A percentile compares a stretch with the other conserved stretches of the same genome.
phyloP scores from a whole-genome alignment of 495 filamentous ascomycete genomes.

The Stereocaulon alpinum region DNA sequence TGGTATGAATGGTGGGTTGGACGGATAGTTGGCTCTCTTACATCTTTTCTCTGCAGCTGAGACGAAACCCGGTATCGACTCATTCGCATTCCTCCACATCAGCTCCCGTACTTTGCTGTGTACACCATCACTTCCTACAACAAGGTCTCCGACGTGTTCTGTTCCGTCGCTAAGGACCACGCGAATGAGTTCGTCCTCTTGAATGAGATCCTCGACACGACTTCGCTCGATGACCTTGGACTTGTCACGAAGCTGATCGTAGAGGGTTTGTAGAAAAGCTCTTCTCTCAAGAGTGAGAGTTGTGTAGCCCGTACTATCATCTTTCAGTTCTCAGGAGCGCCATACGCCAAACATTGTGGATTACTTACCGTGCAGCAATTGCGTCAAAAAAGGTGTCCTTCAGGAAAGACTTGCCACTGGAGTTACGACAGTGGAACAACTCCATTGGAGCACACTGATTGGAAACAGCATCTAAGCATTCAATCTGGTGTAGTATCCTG shows the following conservation, averaged over 20 bases:
- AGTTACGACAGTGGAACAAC: conserved; percentile 16
- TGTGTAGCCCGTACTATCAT: conserved; percentile 22
- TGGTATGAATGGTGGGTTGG: conserved; percentile 3
- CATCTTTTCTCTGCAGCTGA: conserved; percentile 20
- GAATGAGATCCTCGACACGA: conserved; percentile 28
- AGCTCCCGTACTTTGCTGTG: conserved; percentile 37
- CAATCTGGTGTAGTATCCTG: conserved; percentile 42
- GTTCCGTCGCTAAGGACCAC: conserved; percentile 25
- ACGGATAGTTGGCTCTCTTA: conserved; percentile 18
- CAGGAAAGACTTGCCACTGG: conserved; percentile 18
- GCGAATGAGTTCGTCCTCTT: conserved; percentile 4
- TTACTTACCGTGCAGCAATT: conserved; percentile 19
- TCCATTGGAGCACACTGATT: conserved; percentile 18
- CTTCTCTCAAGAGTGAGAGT: conserved; percentile 28
- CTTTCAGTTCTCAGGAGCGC: neutral
- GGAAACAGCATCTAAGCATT: conserved; percentile 26
- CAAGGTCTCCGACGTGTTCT: conserved; percentile 31
- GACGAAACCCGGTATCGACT: conserved; percentile 18
- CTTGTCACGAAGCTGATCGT: conserved; percentile 28
- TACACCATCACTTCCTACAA: conserved; percentile 43
- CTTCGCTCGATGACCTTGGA: conserved; percentile 34
- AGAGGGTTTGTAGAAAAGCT: conserved; percentile 24
- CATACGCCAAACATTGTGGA: neutral
- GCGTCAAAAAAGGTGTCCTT: conserved; percentile 12
- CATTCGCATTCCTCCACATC: conserved; percentile 31